These are phyloP conservation scores for Phalaenopsis equestris DNA, from an alignment of 106 monocot genomes.

Conservation along the genomic window DNA sequence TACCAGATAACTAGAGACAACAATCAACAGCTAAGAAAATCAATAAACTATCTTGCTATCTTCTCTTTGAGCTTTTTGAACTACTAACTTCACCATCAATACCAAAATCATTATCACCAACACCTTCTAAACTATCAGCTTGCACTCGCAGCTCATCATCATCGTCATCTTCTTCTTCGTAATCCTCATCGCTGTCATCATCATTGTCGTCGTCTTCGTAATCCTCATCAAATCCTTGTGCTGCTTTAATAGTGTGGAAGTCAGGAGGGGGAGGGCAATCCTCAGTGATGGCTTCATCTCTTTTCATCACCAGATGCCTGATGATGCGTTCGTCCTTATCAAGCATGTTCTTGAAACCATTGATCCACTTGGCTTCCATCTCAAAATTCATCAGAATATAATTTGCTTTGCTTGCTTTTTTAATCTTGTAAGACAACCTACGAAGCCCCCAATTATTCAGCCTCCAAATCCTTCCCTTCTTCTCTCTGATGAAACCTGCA, in stretches of 20 bases:
- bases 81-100: not conserved
- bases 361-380: slow-evolving; percentile 62
- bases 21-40: no score
- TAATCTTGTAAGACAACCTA: slow-evolving; percentile 79
- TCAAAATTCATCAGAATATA: slow-evolving; percentile 98
- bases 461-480: slow-evolving; percentile 89
- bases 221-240: slow-evolving; percentile 23
- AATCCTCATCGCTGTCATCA: slow-evolving; percentile 17
- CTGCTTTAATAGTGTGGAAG: slow-evolving; percentile 40
- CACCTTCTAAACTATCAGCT: slow-evolving; percentile 19
- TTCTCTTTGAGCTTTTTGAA: not conserved
- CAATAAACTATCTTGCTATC: not conserved
- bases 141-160: slow-evolving; percentile 24
- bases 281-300: slow-evolving; percentile 75
- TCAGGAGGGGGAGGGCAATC: slow-evolving; percentile 84
- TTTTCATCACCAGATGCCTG: slow-evolving; percentile 80
- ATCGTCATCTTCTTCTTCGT: not conserved
- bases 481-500: slow-evolving; percentile 80
- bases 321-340: slow-evolving; percentile 84
- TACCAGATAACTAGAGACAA: no score
- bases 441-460: slow-evolving; percentile 93
- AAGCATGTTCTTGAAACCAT: slow-evolving; percentile 78
- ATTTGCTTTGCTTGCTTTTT: slow-evolving; percentile 77
- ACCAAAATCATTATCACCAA: not conserved
- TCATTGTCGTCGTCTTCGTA: slow-evolving; percentile 33